Base-by-base conservation (phyloP, 768 basidiomycete species). In the Symmetrospora coprosmae region DNA sequence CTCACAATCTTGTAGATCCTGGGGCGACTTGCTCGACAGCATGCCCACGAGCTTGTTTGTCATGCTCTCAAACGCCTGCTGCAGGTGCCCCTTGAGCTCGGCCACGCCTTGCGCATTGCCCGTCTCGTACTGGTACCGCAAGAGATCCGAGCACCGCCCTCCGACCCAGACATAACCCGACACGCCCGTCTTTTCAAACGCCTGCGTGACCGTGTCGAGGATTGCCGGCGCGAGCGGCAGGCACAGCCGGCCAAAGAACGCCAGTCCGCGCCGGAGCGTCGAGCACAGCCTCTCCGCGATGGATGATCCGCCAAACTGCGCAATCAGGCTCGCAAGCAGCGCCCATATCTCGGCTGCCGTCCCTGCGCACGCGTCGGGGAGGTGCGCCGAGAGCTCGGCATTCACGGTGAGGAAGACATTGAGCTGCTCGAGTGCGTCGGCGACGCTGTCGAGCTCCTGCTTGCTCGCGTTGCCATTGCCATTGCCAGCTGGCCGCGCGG, bases 111-210 rank as follows among this genome's bases (percentile, higher is more conserved):
- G 56, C 4, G 76, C 68, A 63, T 83, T 77, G 34, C 80, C 77
- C 58, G 82, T 81, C 45, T 81, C 76, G 17, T 85, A 87, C 69
- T 85, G 94, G 65, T 80, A 78, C 31, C 77, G 76, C n/a, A 87
- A 78, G 27, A 86, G 72, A 73, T 96, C 96, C 6, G 55, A 25
- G 13, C 43, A 7, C 2, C 37, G 9, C 41, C 88, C 86, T 30
- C 82, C 83, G 61, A 97, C 86, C 94, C 94, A 99, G 21, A 97
- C 72, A 73, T 87, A 97, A 65, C 85, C 84, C 11, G 91, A 79
- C 68, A 82, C 81, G 0, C 85, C 86, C 9, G 85, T 87, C 9
- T 76, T 73, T 66, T 87, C 86, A 69, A 96, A 99, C 6, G 80
- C 78, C 7, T 78, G 68, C 1, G 82, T 78, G 85, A 97, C 85